Percentiles rank a stretch among this genome's conserved stretches.
Evolutionary conservation across 768 basidiomycete genomes (phyloP).

Genomic region (Amanita polypyramis): DNA sequence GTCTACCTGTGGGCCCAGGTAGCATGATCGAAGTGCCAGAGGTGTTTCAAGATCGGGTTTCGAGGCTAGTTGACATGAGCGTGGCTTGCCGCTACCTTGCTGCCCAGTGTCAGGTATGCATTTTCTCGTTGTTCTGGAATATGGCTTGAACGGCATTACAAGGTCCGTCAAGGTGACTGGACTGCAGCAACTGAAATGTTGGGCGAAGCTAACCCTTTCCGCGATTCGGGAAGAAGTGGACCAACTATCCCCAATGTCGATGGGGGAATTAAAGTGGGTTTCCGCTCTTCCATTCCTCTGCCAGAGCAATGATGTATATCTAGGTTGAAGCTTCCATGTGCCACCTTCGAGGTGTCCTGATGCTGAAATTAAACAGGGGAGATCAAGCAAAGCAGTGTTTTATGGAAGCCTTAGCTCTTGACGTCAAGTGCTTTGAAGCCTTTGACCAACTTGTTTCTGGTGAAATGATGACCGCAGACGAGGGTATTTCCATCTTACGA

Average conservation of each 20-base stretch:
- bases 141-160: slow-evolving; percentile 12
- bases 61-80: slow-evolving; percentile 85
- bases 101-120: slow-evolving; percentile 80
- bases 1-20: slow-evolving; percentile 62
- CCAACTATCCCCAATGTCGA: slow-evolving; percentile 72
- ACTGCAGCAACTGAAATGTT: slow-evolving; percentile 86
- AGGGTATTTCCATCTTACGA: slow-evolving; percentile 50
- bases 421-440: slow-evolving; percentile 95
- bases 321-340: slow-evolving; percentile 98
- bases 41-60: slow-evolving; percentile 52
- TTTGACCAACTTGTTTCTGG: slow-evolving; percentile 85
- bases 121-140: background rate
- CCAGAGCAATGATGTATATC: slow-evolving; percentile 2
- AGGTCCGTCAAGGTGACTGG: slow-evolving; percentile 88
- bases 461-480: slow-evolving; percentile 93
- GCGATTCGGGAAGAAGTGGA: slow-evolving; percentile 58
- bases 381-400: slow-evolving; percentile 91
- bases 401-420: slow-evolving; percentile 88
- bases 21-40: slow-evolving; percentile 64
- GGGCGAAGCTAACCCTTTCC: slow-evolving; percentile 87
- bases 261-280: slow-evolving; percentile 84
- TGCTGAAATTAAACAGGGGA: slow-evolving; percentile 87
- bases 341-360: slow-evolving; percentile 83
- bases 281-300: background rate
- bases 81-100: slow-evolving; percentile 94